These are phyloP conservation scores for Cyclocybe cylindracea DNA, from an alignment of 768 basidiomycete genomes.

Conservation along the genomic window DNA sequence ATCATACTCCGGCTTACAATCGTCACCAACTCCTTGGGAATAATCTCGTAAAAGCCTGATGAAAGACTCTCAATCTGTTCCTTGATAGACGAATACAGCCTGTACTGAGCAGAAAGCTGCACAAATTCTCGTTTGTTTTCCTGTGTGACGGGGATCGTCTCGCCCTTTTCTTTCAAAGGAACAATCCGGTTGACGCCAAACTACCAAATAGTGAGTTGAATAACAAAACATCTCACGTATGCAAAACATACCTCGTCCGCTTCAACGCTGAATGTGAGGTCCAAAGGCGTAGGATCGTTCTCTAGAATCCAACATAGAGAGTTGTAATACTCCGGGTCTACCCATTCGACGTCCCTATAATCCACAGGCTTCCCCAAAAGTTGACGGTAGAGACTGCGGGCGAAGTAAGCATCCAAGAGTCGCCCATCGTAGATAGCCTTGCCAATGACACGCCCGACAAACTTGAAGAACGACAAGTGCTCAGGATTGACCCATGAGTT, in stretches of 20 bases:
- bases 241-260: slow-evolving; percentile 77
- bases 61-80: slow-evolving; percentile 92
- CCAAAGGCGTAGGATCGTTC: slow-evolving; percentile 85
- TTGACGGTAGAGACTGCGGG: slow-evolving; percentile 94
- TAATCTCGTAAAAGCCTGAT: slow-evolving; percentile 94
- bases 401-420: slow-evolving; percentile 96
- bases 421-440: slow-evolving; percentile 98
- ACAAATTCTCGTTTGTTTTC: slow-evolving; percentile 98
- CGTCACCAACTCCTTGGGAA: slow-evolving; percentile 92
- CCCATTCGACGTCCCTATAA: slow-evolving; percentile 95
- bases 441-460: slow-evolving; percentile 95
- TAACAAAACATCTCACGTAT: background rate
- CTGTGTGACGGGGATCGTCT: slow-evolving; percentile 84
- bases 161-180: slow-evolving; percentile 84
- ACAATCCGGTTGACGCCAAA: slow-evolving; percentile 92
- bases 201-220: slow-evolving; percentile 34
- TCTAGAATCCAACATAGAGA: slow-evolving; percentile 98
- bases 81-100: slow-evolving; percentile 91
- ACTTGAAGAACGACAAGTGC: slow-evolving; percentile 97
- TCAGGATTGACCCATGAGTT: slow-evolving; percentile 94
- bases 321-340: slow-evolving; percentile 98
- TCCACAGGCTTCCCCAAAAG: slow-evolving; percentile 93
- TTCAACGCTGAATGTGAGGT: slow-evolving; percentile 94
- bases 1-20: slow-evolving; percentile 59
- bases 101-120: slow-evolving; percentile 91